These are phyloP conservation scores for Rhizopogon vulgaris DNA, from an alignment of 768 basidiomycete genomes.

Conservation along the genomic window DNA sequence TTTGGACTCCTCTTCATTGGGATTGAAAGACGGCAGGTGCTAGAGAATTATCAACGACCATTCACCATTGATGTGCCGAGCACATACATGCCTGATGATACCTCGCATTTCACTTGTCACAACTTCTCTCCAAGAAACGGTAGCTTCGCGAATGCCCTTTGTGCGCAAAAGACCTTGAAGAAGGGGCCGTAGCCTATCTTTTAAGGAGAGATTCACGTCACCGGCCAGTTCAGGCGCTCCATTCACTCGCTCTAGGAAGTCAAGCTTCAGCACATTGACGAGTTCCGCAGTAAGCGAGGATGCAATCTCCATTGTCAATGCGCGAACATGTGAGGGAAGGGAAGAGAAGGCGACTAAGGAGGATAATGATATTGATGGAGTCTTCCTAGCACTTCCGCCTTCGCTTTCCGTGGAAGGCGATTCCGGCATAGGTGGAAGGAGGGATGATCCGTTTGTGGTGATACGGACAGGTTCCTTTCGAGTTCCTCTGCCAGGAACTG, in stretches of 20 bases:
- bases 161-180: slow-evolving; percentile 75
- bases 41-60: slow-evolving; percentile 19
- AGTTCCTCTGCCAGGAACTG: slow-evolving; percentile 1
- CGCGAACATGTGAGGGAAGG: slow-evolving; percentile 68
- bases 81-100: slow-evolving; percentile 54
- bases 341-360: slow-evolving; percentile 67
- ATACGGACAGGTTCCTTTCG: slow-evolving; percentile 8
- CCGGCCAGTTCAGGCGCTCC: slow-evolving; percentile 9
- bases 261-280: slow-evolving; percentile 60
- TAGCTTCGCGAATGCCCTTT: slow-evolving; percentile 61
- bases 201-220: slow-evolving; percentile 39
- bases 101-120: slow-evolving; percentile 55
- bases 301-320: slow-evolving; percentile 69
- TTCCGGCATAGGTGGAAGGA: slow-evolving; percentile 33
- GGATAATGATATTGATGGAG: slow-evolving; percentile 49
- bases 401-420: slow-evolving; percentile 10
- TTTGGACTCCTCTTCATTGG: slow-evolving; percentile 44
- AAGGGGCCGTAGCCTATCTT: slow-evolving; percentile 64
- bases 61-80: background rate
- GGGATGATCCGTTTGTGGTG: slow-evolving; percentile 15
- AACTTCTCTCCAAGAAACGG: slow-evolving; percentile 63
- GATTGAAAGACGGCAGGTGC: slow-evolving; percentile 56
- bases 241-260: slow-evolving; percentile 52
- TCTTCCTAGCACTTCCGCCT: slow-evolving; percentile 19
- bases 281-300: slow-evolving; percentile 73